phyloP scores from a whole-genome alignment of 495 filamentous ascomycete genomes.

The Trichocladium antarcticum region DNA sequence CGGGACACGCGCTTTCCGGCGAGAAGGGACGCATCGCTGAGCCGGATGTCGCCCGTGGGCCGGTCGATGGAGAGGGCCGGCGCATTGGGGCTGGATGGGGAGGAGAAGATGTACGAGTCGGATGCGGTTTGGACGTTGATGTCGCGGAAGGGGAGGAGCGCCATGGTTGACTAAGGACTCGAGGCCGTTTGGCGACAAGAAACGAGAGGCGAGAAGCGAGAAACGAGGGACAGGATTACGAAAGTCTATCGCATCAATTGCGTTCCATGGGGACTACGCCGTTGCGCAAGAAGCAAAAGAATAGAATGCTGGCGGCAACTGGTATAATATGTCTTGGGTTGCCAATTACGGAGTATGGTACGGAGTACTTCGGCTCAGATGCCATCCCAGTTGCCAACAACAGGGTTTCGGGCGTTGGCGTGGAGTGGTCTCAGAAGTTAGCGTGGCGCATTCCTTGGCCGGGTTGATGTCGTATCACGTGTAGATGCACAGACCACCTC shows the following conservation, averaged over 20 bases:
- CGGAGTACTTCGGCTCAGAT: neutral
- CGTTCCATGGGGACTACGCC: neutral
- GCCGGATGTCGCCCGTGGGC: slow-evolving; percentile 80
- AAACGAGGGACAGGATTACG: neutral
- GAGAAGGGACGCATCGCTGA: slow-evolving; percentile 65
- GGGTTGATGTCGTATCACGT: slow-evolving; percentile 16
- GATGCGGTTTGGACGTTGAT: slow-evolving; percentile 88
- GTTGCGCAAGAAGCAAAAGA: neutral
- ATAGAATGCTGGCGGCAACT: neutral
- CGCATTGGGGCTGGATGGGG: slow-evolving; percentile 80
- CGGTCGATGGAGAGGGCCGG: slow-evolving; percentile 80
- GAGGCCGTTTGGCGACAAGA: neutral
- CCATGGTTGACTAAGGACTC: slow-evolving; percentile 29
- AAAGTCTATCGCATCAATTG: neutral
- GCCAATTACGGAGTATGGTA: neutral
- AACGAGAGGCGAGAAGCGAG: neutral
- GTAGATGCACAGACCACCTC: slow-evolving; percentile 14
- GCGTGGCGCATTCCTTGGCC: neutral
- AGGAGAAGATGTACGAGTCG: slow-evolving; percentile 91
- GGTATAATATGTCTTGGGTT: neutral
- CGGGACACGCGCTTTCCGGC: slow-evolving; percentile 68
- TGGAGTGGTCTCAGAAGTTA: neutral
- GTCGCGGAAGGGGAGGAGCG: slow-evolving; percentile 84
- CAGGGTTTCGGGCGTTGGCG: neutral
- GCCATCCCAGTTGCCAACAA: neutral